Evolutionary conservation across 177 flowering plant species (phyloP).

Genomic region (Vitis hybrid): DNA sequence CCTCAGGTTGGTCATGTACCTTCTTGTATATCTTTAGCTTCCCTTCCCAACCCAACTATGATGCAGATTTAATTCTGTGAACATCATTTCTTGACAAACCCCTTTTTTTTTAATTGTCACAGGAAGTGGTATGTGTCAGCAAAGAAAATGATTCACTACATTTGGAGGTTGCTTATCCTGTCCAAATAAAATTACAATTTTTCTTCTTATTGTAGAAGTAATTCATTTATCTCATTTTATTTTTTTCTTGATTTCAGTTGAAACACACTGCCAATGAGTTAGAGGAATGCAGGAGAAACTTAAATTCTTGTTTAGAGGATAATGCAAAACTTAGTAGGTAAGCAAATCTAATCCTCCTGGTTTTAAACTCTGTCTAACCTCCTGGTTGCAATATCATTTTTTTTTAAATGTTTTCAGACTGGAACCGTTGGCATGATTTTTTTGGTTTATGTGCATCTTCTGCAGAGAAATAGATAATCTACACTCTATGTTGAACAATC

Average conservation of each 20-base stretch:
- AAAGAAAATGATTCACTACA: conserved; percentile 42
- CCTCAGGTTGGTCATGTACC: conserved; percentile 37
- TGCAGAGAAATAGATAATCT: conserved; percentile 73
- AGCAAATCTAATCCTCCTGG: conserved; percentile 3
- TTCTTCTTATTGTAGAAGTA: neutral
- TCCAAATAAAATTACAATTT: neutral
- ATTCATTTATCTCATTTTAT: conserved; percentile 9
- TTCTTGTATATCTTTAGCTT: neutral
- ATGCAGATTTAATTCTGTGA: neutral
- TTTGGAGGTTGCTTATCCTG: conserved; percentile 50
- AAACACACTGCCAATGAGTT: conserved; percentile 50
- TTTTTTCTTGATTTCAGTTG: conserved; percentile 47
- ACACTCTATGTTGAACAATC: conserved; percentile 35
- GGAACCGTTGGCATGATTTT: neutral
- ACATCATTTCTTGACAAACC: neutral
- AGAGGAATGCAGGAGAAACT: conserved; percentile 57
- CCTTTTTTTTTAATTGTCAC: conserved; percentile 19
- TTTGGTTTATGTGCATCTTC: conserved; percentile 4
- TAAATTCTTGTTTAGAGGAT: conserved; percentile 62
- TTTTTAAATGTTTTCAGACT: neutral
- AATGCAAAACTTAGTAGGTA: conserved; percentile 79
- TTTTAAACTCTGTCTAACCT: conserved; percentile 7
- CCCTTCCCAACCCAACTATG: neutral
- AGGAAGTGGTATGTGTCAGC: conserved; percentile 36
- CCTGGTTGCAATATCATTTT: conserved; percentile 2